Conservation (phyloP, 2,329 filamentous ascomycete genomes). For the Colletotrichum echinochloae region DNA sequence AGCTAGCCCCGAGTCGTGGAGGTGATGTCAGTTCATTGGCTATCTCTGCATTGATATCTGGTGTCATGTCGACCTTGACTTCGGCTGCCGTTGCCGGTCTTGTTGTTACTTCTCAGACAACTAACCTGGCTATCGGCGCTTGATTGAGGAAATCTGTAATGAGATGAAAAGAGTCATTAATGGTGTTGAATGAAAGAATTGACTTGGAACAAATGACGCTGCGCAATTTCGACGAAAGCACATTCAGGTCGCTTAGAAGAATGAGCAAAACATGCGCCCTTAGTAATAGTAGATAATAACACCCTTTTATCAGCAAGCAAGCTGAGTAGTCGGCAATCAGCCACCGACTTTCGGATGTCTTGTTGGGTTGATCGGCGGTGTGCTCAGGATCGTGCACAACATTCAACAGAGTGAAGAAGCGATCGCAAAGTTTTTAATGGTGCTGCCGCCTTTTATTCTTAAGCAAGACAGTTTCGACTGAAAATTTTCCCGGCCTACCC, state of each 20-base stretch:
- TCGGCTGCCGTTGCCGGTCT: slow-evolving; percentile 83
- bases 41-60: slow-evolving; percentile 80
- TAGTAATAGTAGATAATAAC: slow-evolving; percentile 26
- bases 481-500: not conserved
- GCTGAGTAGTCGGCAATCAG: slow-evolving; percentile 16
- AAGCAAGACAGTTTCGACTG: not conserved
- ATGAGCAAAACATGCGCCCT: not conserved
- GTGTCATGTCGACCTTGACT: slow-evolving; percentile 82
- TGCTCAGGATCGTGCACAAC: not conserved
- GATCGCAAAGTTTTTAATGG: not conserved
- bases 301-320: slow-evolving; percentile 30
- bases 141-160: not conserved
- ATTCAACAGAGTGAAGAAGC: slow-evolving; percentile 1
- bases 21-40: slow-evolving; percentile 83
- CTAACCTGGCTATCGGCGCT: slow-evolving; percentile 2
- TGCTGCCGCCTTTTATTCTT: slow-evolving; percentile 17
- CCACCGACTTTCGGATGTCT: not conserved
- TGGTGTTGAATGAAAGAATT: not conserved
- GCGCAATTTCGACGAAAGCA: slow-evolving; percentile 33
- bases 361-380: not conserved
- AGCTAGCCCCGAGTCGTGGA: slow-evolving; percentile 79
- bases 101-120: slow-evolving; percentile 68
- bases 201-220: slow-evolving; percentile 7
- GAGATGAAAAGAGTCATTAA: too few species aligned
- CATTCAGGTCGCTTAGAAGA: not conserved